phyloP scores from a whole-genome alignment of 192 early-diverging fungal genomes.

The Backusella liffmaniae region DNA sequence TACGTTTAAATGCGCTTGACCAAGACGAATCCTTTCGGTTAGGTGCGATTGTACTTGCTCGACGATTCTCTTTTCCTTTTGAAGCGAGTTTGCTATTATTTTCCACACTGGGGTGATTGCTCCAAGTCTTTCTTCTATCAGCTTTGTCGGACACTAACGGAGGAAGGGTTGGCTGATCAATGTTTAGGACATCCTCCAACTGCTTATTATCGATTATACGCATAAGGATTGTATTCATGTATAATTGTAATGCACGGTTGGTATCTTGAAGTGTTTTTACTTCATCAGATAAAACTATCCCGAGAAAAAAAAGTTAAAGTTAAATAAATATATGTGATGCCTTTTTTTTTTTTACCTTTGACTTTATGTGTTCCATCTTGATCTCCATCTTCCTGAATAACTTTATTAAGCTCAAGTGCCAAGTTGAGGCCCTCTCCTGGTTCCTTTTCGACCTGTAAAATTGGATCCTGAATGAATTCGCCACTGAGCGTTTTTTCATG shows the following conservation, averaged over 20 bases:
- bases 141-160: not conserved
- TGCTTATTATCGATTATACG: conserved; percentile 65
- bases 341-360: not conserved
- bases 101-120: not conserved
- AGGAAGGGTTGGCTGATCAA: conserved; percentile 25
- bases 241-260: conserved; percentile 63
- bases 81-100: not conserved
- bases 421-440: conserved; percentile 15
- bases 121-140: not conserved
- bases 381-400: not conserved
- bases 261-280: conserved; percentile 56
- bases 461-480: conserved; percentile 54
- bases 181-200: conserved; percentile 38
- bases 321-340: not conserved
- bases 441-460: conserved; percentile 38
- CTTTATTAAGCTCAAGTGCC: conserved; percentile 24
- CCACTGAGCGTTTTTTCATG: conserved; percentile 78
- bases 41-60: not conserved
- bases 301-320: not conserved
- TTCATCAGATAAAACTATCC: conserved; percentile 49
- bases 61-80: not conserved
- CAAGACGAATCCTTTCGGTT: conserved; percentile 7
- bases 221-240: conserved; percentile 72
- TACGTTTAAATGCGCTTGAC: conserved; percentile 16
- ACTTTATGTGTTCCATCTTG: not conserved